A percentile compares a stretch with the other conserved stretches of the same genome.
Evolutionary conservation across 23 red algal species (phyloP).

Genomic region (Gracilaria domingensis): DNA sequence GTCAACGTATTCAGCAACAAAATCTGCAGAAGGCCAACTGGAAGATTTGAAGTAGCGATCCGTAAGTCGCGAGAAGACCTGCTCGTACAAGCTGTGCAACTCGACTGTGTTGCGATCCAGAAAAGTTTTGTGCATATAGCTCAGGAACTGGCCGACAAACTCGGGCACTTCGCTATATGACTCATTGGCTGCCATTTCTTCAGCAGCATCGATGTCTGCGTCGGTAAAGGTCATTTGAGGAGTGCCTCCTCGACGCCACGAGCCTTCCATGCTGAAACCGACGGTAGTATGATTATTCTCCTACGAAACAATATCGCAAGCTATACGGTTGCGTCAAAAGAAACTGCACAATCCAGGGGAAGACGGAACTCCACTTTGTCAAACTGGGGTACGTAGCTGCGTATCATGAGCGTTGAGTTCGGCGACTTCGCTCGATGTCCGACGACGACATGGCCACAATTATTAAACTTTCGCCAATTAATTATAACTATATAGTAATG

Average conservation of each 20-base stretch:
- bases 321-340: background rate
- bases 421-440: no score
- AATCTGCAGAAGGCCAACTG: conserved; percentile 71
- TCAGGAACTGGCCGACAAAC: conserved; percentile 72
- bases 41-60: conserved; percentile 83
- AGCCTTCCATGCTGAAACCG: conserved; percentile 18
- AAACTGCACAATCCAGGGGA: background rate
- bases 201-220: conserved; percentile 68
- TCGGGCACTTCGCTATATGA: conserved; percentile 67
- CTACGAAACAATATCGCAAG: background rate
- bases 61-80: conserved; percentile 72
- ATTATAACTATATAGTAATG: no score
- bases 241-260: conserved; percentile 67
- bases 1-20: conserved; percentile 63
- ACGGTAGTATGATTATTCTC: background rate
- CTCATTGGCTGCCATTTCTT: conserved; percentile 32
- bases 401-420: no score
- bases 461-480: no score
- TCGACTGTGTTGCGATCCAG: conserved; percentile 76
- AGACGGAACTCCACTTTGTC: no score
- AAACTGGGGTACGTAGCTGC: no score
- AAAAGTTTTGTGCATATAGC: conserved; percentile 73
- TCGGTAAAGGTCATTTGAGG: conserved; percentile 70
- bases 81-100: conserved; percentile 93
- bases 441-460: no score